Evolutionary conservation across 2,329 filamentous ascomycete genomes (phyloP).

Genomic region (Fusarium sp.): DNA sequence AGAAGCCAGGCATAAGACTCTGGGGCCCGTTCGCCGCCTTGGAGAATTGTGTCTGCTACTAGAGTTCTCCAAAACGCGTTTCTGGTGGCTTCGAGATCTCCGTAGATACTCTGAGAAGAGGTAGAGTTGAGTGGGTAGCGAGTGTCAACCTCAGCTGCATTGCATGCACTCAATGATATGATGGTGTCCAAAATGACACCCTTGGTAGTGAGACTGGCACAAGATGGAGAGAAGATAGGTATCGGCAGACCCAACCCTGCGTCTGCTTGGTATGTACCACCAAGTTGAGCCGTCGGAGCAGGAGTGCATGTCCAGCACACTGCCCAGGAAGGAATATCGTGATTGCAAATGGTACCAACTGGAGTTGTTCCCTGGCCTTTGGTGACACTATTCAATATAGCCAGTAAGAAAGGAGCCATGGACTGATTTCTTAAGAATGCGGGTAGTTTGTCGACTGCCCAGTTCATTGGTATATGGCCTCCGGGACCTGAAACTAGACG

Average conservation of each 20-base stretch:
- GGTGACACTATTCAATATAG: not conserved
- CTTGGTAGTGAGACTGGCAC: not conserved
- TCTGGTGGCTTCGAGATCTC: not conserved
- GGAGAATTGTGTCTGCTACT: not conserved
- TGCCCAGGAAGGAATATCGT: not conserved
- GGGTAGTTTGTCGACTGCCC: not conserved
- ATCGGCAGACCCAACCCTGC: accelerated
- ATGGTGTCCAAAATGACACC: not conserved
- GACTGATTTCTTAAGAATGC: not conserved
- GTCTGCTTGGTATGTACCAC: not conserved
- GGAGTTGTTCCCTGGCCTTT: not conserved
- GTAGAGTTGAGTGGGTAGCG: not conserved
- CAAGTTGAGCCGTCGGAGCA: not conserved
- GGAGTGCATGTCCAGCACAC: conserved; percentile 8
- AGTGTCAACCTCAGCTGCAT: not conserved
- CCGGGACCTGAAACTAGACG: not conserved
- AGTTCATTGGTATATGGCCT: not conserved
- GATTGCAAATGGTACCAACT: not conserved
- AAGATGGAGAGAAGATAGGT: not conserved
- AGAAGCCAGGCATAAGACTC: not conserved
- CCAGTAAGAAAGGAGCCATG: not conserved
- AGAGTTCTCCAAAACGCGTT: not conserved
- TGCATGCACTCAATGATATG: not conserved
- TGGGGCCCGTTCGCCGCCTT: not conserved
- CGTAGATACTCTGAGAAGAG: not conserved